Percentiles rank a stretch among this genome's conserved stretches.
Conservation (phyloP, 192 early-diverging fungal genomes). For the Diversispora epigaea region DNA sequence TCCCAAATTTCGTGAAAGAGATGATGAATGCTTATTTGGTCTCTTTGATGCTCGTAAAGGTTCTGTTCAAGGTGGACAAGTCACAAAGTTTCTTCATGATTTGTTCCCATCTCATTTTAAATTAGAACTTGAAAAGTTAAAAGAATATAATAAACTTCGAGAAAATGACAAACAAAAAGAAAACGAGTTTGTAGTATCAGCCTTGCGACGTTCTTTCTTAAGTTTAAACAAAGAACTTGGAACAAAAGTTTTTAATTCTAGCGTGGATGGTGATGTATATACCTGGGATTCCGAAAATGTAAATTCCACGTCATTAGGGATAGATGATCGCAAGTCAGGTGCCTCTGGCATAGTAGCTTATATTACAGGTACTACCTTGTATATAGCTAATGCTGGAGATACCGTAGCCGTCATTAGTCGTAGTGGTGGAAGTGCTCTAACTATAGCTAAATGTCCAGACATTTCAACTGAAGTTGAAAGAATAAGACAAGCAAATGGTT, state of each 20-base stretch:
- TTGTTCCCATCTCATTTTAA: conserved; percentile 64
- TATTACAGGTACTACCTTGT: conserved; percentile 71
- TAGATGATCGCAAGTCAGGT: conserved; percentile 59
- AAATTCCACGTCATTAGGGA: conserved; percentile 18
- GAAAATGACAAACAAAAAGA: conserved; percentile 71
- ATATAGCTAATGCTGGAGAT: conserved; percentile 87
- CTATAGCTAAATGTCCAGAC: conserved; percentile 71
- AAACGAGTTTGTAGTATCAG: conserved; percentile 59
- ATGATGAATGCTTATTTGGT: conserved; percentile 88
- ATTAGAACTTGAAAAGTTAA: conserved; percentile 71
- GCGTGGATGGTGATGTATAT: conserved; percentile 17
- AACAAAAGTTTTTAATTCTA: conserved; percentile 33
- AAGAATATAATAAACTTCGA: conserved; percentile 45
- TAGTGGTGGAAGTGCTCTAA: conserved; percentile 63
- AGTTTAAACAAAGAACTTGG: conserved; percentile 80
- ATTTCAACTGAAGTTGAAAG: conserved; percentile 68
- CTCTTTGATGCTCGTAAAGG: conserved; percentile 75
- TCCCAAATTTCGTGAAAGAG: conserved; percentile 77
- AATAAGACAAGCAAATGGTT: conserved; percentile 78
- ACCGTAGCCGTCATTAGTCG: conserved; percentile 76
- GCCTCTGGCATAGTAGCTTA: conserved; percentile 80
- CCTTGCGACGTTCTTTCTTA: conserved; percentile 81
- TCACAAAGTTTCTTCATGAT: conserved; percentile 73
- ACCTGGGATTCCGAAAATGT: neutral
- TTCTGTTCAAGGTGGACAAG: conserved; percentile 50